Conservation (phyloP, 768 basidiomycete genomes). For the Suillus ampliporus region DNA sequence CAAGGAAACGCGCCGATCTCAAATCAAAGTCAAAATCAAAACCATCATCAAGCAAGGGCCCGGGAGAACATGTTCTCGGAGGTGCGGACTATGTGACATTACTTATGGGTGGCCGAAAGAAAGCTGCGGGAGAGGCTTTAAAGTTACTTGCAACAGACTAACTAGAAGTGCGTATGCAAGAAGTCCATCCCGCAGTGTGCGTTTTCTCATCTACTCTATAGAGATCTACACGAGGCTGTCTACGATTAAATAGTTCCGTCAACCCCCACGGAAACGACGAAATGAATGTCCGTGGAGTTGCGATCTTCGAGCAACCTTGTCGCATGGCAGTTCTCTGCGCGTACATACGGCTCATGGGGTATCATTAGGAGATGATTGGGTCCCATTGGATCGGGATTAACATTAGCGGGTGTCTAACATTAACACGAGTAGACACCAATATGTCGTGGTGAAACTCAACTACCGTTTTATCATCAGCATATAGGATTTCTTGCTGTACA, state of each 20-base stretch:
- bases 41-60: constrained; percentile 1
- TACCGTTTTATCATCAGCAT: neutral
- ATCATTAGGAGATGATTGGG: neutral
- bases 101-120: constrained; percentile 72
- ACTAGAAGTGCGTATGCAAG: constrained; percentile 41
- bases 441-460: neutral
- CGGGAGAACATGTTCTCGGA: constrained; percentile 58
- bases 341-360: too few relatives aligned
- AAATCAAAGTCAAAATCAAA: constrained; percentile 28
- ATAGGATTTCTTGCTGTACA: neutral
- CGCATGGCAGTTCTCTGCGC: neutral
- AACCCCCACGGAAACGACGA: neutral
- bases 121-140: constrained; percentile 66
- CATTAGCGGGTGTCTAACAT: neutral
- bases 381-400: neutral
- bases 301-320: neutral
- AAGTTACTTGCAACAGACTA: constrained; percentile 54
- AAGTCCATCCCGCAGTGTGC: constrained; percentile 64
- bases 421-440: neutral
- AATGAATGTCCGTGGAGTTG: neutral
- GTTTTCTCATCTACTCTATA: constrained; percentile 82
- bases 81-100: constrained; percentile 80
- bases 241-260: neutral
- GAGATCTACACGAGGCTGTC: neutral
- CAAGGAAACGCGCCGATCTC: constrained; percentile 35